Base-by-base conservation (phyloP, 2,329 filamentous ascomycete genomes). In the Stagonosporopsis tanaceti region DNA sequence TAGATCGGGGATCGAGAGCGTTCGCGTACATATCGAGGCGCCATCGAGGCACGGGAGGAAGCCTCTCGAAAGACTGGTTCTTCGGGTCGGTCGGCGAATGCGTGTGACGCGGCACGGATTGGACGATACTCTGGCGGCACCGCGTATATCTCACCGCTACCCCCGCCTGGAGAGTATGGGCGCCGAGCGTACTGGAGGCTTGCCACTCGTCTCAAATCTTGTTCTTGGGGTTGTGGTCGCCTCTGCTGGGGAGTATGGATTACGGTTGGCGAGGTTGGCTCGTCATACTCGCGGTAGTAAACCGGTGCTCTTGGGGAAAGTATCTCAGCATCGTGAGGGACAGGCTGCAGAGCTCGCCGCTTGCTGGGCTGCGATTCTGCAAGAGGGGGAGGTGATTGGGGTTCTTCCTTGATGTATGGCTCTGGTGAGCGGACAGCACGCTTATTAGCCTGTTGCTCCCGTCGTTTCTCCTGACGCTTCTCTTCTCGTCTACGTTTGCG, bases 361-460 rank as follows among this genome's bases (percentile, higher is more conserved):
- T 77, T 76, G 47, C 77, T 74, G 6, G 75, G 68, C 39, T 76
- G 76, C 27, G 70, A 45, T 47, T 79, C 76, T 14, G 79, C 74
- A 58, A 87, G 84, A 1, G 84, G 82, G 39, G 84, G 84, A 20
- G 86, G 86, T 12, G 86, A 88, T 17, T 87, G 76, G 7, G 86
- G 85, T 67, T 89, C 86, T 63, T 85, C 81, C 69, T 88, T 89
- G 69, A 89, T 86, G 61, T 82, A 82, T 8, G 83, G 77, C 53
- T 82, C 82, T 2, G 75, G 76, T 14, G 74, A 77, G 24, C 60
- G 68, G 32, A 65, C 60, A 17, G 67, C 65, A 17, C 68, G 68
- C 47, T 76, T 75, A 38, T 67, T 72, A 70, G 74, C 58, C 57
- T 72, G 74, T 57, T 77, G 78, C 28, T 70, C 62, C 66, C 68